These are phyloP conservation scores for Warburgia ugandensis DNA, from an alignment of 164 flowering plant species.

Conservation along the genomic window DNA sequence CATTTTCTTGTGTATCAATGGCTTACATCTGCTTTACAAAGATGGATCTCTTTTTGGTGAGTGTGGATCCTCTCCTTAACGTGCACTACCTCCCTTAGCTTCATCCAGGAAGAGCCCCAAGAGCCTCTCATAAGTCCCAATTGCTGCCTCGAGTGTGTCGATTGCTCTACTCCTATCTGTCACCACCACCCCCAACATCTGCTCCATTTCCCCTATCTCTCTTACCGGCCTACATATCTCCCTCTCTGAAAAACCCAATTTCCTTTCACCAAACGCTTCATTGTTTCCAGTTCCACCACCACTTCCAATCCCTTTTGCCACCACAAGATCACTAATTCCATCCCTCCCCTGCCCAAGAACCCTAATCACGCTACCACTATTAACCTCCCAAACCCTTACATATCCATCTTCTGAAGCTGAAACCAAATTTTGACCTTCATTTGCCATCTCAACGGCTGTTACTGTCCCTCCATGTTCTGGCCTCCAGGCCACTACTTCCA, in stretches of 20 bases:
- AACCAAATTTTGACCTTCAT: constrained; percentile 19
- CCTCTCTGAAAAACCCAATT: constrained; percentile 11
- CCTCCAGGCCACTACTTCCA: constrained; percentile 12
- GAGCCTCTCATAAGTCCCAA: constrained; percentile 34
- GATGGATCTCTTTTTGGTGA: too few species aligned
- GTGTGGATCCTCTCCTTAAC: too few species aligned
- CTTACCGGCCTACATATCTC: constrained; percentile 16
- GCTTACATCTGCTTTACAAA: too few species aligned
- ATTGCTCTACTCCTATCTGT: constrained; percentile 35
- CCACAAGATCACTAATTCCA: constrained; percentile 26
- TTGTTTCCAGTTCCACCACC: background rate
- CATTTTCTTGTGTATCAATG: too few species aligned
- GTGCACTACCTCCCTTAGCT: too few species aligned
- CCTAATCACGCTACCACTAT: constrained; percentile 14
- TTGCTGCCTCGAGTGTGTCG: constrained; percentile 33
- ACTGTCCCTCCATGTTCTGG: constrained; percentile 26
- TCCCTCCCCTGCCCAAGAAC: constrained; percentile 20
- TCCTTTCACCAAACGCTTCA: background rate
- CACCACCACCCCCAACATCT: constrained; percentile 21
- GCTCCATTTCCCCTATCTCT: constrained; percentile 28
- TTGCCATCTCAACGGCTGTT: constrained; percentile 16
- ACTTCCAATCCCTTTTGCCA: constrained; percentile 20
- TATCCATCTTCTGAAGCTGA: constrained; percentile 47
- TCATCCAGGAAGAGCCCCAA: constrained; percentile 43
- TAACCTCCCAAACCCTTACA: constrained; percentile 31